Base-by-base conservation (phyloP, 345 rosid genomes). In the Isatis tinctoria region DNA sequence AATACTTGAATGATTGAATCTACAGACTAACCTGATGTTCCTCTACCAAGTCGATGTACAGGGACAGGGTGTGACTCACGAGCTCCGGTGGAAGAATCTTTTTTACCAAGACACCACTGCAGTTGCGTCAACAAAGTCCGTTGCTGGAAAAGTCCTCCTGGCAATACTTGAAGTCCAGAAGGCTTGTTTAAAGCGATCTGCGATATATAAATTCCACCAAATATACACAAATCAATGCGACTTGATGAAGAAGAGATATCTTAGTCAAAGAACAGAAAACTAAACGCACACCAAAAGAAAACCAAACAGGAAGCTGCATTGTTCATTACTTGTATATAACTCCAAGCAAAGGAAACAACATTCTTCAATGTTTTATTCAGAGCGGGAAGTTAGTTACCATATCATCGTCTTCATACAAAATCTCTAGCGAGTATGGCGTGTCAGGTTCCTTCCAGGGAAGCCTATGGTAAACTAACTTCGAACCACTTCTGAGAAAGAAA, bases 141-240 rank as follows among this genome's bases (percentile, higher is more conserved):
- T 70, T 93, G 97, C 83, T 93, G 98, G 72, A 91, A 91, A 78
- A 89, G 93, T 22, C 98, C 98, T 39, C 97, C 97, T 5, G 97
- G 94, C 79, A 91, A 81, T 51, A 93, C 97, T 85, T 91, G 98
- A 76, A 91, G 84, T 58, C 96, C 91, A 53, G 94, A 88, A 72
- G 97, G 98, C 86, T 91, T 91, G 84, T 87, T 91, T 62, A 93
- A 68, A 80, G 93, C 97, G 75, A 89, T 85, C 97, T 91, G 81
- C 73, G 72, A 37, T 70, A 60, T 39, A 62, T 69, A 13, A 70
- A 45, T 20, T 10, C 51, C 27, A 69, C 63, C 62, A 59, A 40
- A 37, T 3, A 30, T 2, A 63, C 54, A 68, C 35, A 60, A 60
- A 63, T 27, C 60, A 77, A 27, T 24, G 22, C 48, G 35, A 32